Percentiles rank a stretch among this genome's conserved stretches.
Conservation (phyloP, 202 grass and related monocot species). For the Panicum virgatum region DNA sequence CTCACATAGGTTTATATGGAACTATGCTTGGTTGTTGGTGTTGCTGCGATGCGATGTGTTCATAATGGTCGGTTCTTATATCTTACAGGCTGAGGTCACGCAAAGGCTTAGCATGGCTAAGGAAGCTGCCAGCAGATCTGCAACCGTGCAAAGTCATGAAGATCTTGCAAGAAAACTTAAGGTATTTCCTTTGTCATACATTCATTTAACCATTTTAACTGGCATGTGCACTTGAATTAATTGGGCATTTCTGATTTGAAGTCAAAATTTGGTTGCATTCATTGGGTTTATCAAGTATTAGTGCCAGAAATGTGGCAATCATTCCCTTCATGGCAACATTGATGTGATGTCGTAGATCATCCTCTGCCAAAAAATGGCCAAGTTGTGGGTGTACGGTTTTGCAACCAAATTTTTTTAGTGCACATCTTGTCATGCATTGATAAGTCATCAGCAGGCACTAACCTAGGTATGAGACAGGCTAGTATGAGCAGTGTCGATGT, state of each 20-base stretch:
- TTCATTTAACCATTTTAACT: slow-evolving; percentile 14
- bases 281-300: neutral
- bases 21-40: slow-evolving; percentile 6
- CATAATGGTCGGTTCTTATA: slow-evolving; percentile 36
- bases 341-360: neutral
- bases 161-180: slow-evolving; percentile 94
- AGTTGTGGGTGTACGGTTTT: neutral
- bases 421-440: neutral
- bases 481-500: neutral
- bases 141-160: slow-evolving; percentile 70
- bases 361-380: neutral
- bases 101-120: slow-evolving; percentile 79
- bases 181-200: slow-evolving; percentile 37
- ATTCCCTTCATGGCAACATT: neutral
- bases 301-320: neutral
- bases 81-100: slow-evolving; percentile 82
- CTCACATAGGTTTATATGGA: slow-evolving; percentile 13
- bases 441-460: neutral
- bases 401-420: neutral
- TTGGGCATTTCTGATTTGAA: neutral
- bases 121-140: slow-evolving; percentile 65
- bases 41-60: neutral
- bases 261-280: neutral
- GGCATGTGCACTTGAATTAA: neutral
- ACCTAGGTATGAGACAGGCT: neutral